A percentile compares a stretch with the other conserved stretches of the same genome.
Evolutionary conservation across 2,329 filamentous ascomycete genomes (phyloP).

Genomic region (Capronia americana): DNA sequence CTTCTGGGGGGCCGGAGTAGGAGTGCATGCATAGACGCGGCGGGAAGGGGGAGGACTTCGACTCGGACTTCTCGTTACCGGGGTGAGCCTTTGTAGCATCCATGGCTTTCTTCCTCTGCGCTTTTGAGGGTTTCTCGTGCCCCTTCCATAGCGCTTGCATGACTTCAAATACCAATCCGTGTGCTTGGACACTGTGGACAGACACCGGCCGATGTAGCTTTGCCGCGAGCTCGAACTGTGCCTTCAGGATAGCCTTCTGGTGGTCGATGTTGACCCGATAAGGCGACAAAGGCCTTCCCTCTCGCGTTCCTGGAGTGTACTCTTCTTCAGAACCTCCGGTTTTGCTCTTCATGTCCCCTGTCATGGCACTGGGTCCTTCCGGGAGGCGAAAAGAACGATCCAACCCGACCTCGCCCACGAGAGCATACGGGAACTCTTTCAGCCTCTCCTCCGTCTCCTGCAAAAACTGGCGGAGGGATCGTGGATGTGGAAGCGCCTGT

Average conservation of each 20-base stretch:
- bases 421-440: constrained; percentile 58
- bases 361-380: constrained; percentile 51
- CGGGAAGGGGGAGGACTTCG: constrained; percentile 69
- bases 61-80: constrained; percentile 41
- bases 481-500: constrained; percentile 59
- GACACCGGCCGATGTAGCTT: constrained; percentile 64
- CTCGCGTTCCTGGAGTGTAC: constrained; percentile 65
- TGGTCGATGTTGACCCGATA: constrained; percentile 64
- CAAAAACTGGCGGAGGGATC: constrained; percentile 60
- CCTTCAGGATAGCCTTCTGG: constrained; percentile 63
- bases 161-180: constrained; percentile 64
- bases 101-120: constrained; percentile 49
- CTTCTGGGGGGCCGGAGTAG: constrained; percentile 78
- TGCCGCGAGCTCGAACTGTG: constrained; percentile 65
- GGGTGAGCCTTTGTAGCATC: constrained; percentile 45
- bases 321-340: constrained; percentile 44
- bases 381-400: constrained; percentile 68
- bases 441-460: constrained; percentile 57
- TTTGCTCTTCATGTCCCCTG: constrained; percentile 47
- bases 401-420: constrained; percentile 68
- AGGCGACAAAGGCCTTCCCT: constrained; percentile 63
- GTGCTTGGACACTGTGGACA: constrained; percentile 68
- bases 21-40: constrained; percentile 93
- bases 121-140: constrained; percentile 61
- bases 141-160: constrained; percentile 65